Base-by-base conservation (phyloP, 2,329 filamentous ascomycete genomes). In the Neophaeococcomyces aloes region DNA sequence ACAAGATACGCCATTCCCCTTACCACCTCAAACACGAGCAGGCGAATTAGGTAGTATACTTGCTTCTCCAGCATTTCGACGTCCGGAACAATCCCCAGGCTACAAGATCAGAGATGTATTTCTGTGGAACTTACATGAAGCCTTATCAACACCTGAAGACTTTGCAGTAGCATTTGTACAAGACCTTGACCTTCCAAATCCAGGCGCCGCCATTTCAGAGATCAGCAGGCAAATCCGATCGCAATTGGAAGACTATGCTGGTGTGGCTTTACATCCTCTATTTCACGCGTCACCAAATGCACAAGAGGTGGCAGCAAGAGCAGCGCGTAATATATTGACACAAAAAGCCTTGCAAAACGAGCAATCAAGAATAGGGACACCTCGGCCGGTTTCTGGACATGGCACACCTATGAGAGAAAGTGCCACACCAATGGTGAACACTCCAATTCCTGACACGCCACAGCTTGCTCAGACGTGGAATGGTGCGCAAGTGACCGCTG, bases 121-220 rank as follows among this genome's bases (percentile, higher is more conserved):
- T 57, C 67, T 95, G 41, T 98, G 91, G 91, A 98, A 98, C 57
- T 72, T 98, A 11, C 89, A 96, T 64, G 91, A 98, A 67, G 84
- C 86, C 0, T 70, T 95, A 46, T 84, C 88, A 40, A 98, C 91
- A 0, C 94, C 91, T 1, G 91, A 98, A 59, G 84, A 94, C 58
- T 98, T 96, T 60, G 91, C 91, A n/a, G 77, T 83, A 55, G 79
- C 76, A 1, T 78, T 96, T 53, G 88, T 94, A 1, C 86, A 94
- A 52, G 91, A 98, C 60, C 74, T 98, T 32, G 91, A 98, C 60
- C 75, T 98, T 32, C 89, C 89, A 3, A 81, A 85, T 48, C 75
- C 81, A 40, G 72, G 73, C 13, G 64, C 70, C 11, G 75, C 87
- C 54, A 80, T 86, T 8, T 71, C 76, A 48, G 82, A 89, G 52